phyloP scores from a whole-genome alignment of 805 yeast species.

The Priceomyces haplophilus region DNA sequence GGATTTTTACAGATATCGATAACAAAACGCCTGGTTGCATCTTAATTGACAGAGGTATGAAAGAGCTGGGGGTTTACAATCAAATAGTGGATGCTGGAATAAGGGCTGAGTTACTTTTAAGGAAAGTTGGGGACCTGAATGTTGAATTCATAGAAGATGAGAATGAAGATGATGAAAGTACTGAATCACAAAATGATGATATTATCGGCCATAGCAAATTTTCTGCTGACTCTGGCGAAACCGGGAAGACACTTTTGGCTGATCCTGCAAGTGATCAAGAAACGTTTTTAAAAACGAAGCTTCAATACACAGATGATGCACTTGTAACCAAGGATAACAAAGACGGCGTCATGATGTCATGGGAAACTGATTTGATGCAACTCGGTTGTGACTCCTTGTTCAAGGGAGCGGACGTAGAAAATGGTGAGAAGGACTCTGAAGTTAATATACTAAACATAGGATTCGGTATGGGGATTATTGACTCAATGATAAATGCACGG shows the following conservation, averaged over 20 bases:
- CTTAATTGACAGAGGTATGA: slow-evolving; percentile 50
- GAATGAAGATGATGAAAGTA: slow-evolving; percentile 18
- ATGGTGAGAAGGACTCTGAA: slow-evolving; percentile 34
- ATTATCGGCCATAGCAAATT: not conserved
- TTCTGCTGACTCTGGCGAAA: not conserved
- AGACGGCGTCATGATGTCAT: slow-evolving; percentile 97
- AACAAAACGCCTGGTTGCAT: slow-evolving; percentile 85
- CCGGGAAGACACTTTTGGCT: slow-evolving; percentile 4
- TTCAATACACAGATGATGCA: slow-evolving; percentile 66
- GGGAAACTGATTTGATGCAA: slow-evolving; percentile 85
- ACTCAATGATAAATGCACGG: slow-evolving; percentile 61
- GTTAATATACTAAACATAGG: slow-evolving; percentile 76
- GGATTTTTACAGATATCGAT: slow-evolving; percentile 75
- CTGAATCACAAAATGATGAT: slow-evolving; percentile 18
- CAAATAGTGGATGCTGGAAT: slow-evolving; percentile 81
- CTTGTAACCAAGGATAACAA: slow-evolving; percentile 66
- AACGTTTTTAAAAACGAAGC: slow-evolving; percentile 60
- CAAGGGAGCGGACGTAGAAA: slow-evolving; percentile 32
- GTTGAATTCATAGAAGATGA: slow-evolving; percentile 55
- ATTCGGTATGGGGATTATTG: slow-evolving; percentile 96
- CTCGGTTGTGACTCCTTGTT: slow-evolving; percentile 76
- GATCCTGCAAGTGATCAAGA: slow-evolving; percentile 65
- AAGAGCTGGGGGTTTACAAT: slow-evolving; percentile 38
- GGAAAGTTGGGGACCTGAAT: slow-evolving; percentile 63
- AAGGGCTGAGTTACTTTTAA: slow-evolving; percentile 76